Percentiles rank a stretch among this genome's conserved stretches.
phyloP scores from a whole-genome alignment of 2,329 filamentous ascomycete genomes.

The Aspergillus sp. region DNA sequence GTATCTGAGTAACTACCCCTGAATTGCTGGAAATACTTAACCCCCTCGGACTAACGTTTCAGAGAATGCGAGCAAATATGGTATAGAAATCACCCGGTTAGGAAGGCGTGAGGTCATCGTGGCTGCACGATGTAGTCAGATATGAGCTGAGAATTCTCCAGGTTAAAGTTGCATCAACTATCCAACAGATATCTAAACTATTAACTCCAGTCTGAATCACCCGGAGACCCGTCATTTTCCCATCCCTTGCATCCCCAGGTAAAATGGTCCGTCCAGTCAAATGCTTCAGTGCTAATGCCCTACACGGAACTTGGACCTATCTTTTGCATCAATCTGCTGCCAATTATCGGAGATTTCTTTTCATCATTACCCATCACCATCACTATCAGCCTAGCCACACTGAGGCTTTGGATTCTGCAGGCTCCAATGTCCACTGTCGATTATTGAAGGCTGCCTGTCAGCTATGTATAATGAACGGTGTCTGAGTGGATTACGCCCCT shows the following conservation, averaged over 20 bases:
- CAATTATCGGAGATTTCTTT: conserved; percentile 12
- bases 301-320: neutral
- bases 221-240: neutral
- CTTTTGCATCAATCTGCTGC: conserved; percentile 9
- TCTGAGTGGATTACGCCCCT: neutral
- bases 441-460: neutral
- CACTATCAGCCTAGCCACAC: conserved; percentile 5
- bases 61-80: neutral
- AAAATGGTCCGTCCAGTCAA: conserved; percentile 4
- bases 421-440: neutral
- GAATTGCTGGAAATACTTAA: neutral
- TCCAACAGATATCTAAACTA: no score
- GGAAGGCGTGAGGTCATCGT: neutral
- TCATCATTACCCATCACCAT: neutral
- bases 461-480: neutral
- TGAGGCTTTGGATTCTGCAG: conserved; percentile 1
- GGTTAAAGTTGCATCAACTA: neutral
- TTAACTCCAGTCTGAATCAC: neutral
- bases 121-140: neutral
- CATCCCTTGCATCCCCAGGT: neutral
- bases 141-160: neutral
- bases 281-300: neutral
- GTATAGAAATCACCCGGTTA: neutral
- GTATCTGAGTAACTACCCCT: neutral
- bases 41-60: neutral